phyloP scores from a whole-genome alignment of 768 basidiomycete genomes.

The Psilocybe tampanensis region DNA sequence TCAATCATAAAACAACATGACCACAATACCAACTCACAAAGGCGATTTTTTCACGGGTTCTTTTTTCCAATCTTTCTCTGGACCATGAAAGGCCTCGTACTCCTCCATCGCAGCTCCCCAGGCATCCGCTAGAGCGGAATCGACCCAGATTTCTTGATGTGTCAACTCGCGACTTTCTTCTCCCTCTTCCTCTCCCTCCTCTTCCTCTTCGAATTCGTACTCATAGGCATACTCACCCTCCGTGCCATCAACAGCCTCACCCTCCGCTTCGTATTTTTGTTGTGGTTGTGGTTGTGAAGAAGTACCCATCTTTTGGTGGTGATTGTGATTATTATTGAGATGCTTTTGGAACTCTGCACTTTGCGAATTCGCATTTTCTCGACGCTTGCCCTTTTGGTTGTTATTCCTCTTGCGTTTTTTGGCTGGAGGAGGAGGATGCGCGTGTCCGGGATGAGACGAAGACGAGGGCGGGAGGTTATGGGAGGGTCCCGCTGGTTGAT shows the following conservation, averaged over 20 bases:
- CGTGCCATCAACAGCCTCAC: constrained; percentile 15
- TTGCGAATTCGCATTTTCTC: constrained; percentile 3
- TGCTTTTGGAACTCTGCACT: constrained; percentile 14
- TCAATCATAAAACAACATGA: neutral
- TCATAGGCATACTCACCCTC: constrained; percentile 23
- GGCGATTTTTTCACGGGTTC: constrained; percentile 72
- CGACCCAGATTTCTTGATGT: constrained; percentile 84
- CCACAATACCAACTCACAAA: constrained; percentile 60
- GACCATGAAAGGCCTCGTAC: constrained; percentile 74
- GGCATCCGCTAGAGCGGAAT: constrained; percentile 78
- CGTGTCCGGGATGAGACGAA: too few species aligned
- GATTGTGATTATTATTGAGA: neutral
- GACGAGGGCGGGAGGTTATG: too few species aligned
- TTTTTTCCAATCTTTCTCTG: constrained; percentile 71
- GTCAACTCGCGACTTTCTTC: constrained; percentile 66
- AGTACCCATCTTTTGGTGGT: neutral
- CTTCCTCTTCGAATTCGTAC: constrained; percentile 24
- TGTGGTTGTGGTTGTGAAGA: too few species aligned
- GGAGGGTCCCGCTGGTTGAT: too few species aligned
- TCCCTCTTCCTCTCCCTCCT: constrained; percentile 38
- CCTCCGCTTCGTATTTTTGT: constrained; percentile 9
- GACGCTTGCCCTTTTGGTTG: too few species aligned
- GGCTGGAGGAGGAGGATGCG: too few species aligned
- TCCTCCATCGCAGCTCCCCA: constrained; percentile 87
- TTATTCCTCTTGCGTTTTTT: too few species aligned